Conservation (phyloP, 257 asterid species). For the Salvia miltiorrhiza region DNA sequence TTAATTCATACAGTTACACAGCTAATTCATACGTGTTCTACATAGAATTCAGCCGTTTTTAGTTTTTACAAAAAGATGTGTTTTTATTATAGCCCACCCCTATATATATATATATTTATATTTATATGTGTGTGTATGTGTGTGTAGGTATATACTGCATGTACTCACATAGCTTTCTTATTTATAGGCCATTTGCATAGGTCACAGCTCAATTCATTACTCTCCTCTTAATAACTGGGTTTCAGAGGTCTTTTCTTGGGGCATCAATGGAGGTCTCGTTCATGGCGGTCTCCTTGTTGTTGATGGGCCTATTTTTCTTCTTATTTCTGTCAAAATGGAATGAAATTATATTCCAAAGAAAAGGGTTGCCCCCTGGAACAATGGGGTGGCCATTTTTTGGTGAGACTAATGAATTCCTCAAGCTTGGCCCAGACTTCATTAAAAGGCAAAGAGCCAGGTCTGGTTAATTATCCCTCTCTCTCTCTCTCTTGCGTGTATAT, state of each 20-base stretch:
- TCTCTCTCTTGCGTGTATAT: too few species aligned
- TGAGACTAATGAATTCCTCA: slow-evolving; percentile 50
- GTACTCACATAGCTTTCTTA: neutral
- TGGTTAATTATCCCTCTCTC: neutral
- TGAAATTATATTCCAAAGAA: slow-evolving; percentile 27
- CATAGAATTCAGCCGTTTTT: too few species aligned
- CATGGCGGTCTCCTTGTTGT: slow-evolving; percentile 17
- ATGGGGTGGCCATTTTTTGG: slow-evolving; percentile 92
- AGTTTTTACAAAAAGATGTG: too few species aligned
- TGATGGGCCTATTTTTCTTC: slow-evolving; percentile 20
- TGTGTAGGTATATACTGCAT: too few species aligned
- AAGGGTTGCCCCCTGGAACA: slow-evolving; percentile 75
- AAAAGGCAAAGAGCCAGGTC: slow-evolving; percentile 58
- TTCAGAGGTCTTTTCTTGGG: slow-evolving; percentile 17
- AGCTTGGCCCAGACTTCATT: slow-evolving; percentile 70
- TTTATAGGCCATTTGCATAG: slow-evolving; percentile 5
- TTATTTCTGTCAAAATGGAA: slow-evolving; percentile 51
- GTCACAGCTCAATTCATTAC: neutral
- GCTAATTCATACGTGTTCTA: too few species aligned
- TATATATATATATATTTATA: too few species aligned
- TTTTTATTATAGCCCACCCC: too few species aligned
- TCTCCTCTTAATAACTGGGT: neutral
- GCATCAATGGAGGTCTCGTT: slow-evolving; percentile 47
- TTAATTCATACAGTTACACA: too few species aligned
- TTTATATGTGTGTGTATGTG: too few species aligned